A percentile compares a stretch with the other conserved stretches of the same genome.
Evolutionary conservation across 139 green algal genomes (phyloP).

Genomic region (Klebsormidium nitens): DNA sequence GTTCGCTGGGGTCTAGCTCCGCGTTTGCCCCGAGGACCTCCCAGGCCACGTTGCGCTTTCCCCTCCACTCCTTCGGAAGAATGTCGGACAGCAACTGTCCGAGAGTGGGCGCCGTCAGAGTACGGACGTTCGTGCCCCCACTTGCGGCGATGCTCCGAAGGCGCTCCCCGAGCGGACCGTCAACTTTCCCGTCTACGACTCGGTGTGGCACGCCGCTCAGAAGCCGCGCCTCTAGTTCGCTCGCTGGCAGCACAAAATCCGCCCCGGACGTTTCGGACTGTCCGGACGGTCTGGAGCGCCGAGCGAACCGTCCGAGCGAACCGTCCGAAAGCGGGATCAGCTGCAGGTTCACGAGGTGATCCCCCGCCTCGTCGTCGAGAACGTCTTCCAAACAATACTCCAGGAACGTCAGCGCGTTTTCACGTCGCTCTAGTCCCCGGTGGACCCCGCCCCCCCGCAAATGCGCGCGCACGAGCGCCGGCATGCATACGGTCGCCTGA

Average conservation of each 20-base stretch:
- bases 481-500: neutral
- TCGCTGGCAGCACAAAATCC: conserved; percentile 22
- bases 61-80: conserved; percentile 18
- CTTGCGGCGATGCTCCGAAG: conserved; percentile 18
- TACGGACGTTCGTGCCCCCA: conserved; percentile 34
- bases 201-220: conserved; percentile 10
- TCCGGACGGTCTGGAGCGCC: too few relatives aligned
- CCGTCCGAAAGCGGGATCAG: conserved; percentile 54
- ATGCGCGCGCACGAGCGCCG: conserved; percentile 8
- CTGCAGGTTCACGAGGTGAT: conserved; percentile 45
- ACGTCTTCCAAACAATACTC: conserved; percentile 53
- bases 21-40: neutral
- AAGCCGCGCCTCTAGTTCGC: neutral
- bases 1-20: too few relatives aligned
- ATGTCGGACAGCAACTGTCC: conserved; percentile 16
- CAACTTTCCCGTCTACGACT: neutral
- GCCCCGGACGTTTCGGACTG: conserved; percentile 5
- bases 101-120: conserved; percentile 6
- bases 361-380: conserved; percentile 37
- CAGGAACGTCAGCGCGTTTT: conserved; percentile 13
- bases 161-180: neutral
- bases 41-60: conserved; percentile 22
- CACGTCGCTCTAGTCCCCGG: neutral
- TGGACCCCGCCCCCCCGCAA: conserved; percentile 11
- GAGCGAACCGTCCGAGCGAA: conserved; percentile 6